These are phyloP conservation scores for Skeletonema tropicum DNA, from an alignment of 108 stramenopile genomes.

Conservation along the genomic window DNA sequence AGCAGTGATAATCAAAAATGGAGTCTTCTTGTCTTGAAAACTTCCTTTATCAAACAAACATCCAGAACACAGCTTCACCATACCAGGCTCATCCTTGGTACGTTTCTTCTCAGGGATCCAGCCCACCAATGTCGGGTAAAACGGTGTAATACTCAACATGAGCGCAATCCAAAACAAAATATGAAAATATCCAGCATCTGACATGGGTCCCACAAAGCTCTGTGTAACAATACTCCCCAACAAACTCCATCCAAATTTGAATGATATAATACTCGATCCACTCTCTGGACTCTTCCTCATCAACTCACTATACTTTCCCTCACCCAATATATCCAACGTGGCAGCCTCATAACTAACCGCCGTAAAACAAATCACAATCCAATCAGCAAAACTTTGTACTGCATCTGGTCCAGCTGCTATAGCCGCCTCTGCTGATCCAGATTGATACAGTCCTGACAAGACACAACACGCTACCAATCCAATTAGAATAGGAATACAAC, in stretches of 20 bases:
- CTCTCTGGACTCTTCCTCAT: constrained; percentile 39
- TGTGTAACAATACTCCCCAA: constrained; percentile 31
- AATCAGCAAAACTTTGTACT: constrained; percentile 37
- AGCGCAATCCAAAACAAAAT: constrained; percentile 48
- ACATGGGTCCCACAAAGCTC: constrained; percentile 46
- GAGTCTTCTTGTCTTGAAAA: constrained; percentile 40
- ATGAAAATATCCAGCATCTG: constrained; percentile 44
- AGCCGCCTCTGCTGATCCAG: constrained; percentile 8
- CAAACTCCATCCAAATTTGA: constrained; percentile 39
- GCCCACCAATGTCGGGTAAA: constrained; percentile 47
- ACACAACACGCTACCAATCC: constrained; percentile 35
- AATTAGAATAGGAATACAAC: constrained; percentile 34
- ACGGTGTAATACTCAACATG: constrained; percentile 29
- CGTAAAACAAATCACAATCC: constrained; percentile 43
- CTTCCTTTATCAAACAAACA: constrained; percentile 44
- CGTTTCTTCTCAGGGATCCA: constrained; percentile 55
- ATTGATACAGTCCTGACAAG: constrained; percentile 27
- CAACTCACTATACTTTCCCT: constrained; percentile 48
- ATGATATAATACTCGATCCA: constrained; percentile 42
- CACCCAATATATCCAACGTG: constrained; percentile 45
- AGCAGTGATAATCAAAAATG: constrained; percentile 48
- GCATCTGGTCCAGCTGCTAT: constrained; percentile 24
- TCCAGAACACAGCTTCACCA: constrained; percentile 34
- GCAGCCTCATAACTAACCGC: constrained; percentile 42
- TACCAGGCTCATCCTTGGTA: constrained; percentile 29